Conservation (phyloP, 2,329 filamentous ascomycete species). For the Aureobasidium sp. region DNA sequence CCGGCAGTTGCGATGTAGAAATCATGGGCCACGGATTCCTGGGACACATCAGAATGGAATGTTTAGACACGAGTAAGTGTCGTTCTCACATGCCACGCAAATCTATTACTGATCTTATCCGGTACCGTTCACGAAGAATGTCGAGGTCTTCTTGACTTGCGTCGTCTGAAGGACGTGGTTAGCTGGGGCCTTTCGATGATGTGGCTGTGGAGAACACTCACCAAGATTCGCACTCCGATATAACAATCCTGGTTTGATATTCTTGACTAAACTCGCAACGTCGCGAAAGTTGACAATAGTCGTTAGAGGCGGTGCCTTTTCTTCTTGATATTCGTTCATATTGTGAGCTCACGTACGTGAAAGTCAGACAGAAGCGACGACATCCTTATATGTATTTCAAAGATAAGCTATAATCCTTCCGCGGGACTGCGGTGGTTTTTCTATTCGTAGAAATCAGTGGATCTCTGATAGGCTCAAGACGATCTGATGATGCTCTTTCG, state of each 20-base stretch:
- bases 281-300: neutral
- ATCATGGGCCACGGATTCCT: neutral
- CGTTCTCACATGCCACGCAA: neutral
- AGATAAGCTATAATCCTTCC: neutral
- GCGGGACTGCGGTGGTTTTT: neutral
- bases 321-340: neutral
- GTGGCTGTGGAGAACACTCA: neutral
- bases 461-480: neutral
- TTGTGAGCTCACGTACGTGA: too few species aligned
- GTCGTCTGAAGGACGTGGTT: neutral
- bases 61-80: too few species aligned
- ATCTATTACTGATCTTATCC: neutral
- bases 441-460: neutral
- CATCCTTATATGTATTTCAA: neutral
- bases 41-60: neutral
- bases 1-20: neutral
- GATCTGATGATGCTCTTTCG: neutral
- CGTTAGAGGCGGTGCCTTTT: neutral
- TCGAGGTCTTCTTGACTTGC: neutral
- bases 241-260: neutral
- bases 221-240: neutral
- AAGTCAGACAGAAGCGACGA: too few species aligned
- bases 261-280: neutral
- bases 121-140: neutral
- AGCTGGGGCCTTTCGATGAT: neutral